Evolutionary conservation across 1,139 yeast genomes (phyloP).

Genomic region (Yamadazyma songkhlaensis): DNA sequence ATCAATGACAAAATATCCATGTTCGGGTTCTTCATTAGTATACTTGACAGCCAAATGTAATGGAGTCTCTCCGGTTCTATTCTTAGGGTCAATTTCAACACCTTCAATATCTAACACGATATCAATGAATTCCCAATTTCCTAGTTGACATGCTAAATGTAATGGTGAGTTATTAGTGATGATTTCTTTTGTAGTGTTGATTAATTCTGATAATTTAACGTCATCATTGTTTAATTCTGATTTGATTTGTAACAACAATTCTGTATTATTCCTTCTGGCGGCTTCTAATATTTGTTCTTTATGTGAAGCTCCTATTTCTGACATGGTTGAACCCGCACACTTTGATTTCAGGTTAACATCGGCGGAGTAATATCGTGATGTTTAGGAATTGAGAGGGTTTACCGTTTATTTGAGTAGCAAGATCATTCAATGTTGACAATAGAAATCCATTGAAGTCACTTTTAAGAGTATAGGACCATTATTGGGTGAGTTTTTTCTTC

Average conservation of each 20-base stretch:
- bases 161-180: slow-evolving; percentile 75
- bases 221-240: slow-evolving; percentile 44
- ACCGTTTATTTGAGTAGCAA: too few species aligned
- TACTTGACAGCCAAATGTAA: slow-evolving; percentile 82
- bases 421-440: too few species aligned
- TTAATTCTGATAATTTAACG: slow-evolving; percentile 51
- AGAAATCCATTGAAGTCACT: too few species aligned
- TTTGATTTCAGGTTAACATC: background rate
- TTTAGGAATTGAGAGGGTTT: too few species aligned
- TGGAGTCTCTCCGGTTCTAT: slow-evolving; percentile 84
- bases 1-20: slow-evolving; percentile 76
- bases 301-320: slow-evolving; percentile 61
- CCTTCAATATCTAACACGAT: slow-evolving; percentile 82
- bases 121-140: slow-evolving; percentile 87
- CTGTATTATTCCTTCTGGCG: slow-evolving; percentile 84
- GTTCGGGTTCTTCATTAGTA: slow-evolving; percentile 76
- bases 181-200: slow-evolving; percentile 73
- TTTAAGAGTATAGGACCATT: too few species aligned
- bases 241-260: slow-evolving; percentile 60
- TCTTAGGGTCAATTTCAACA: slow-evolving; percentile 81
- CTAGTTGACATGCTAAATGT: slow-evolving; percentile 78
- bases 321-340: slow-evolving; percentile 4
- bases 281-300: slow-evolving; percentile 83
- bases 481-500: too few species aligned
- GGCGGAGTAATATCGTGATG: too few species aligned